Evolutionary conservation across 768 basidiomycete species (phyloP), one percentile per base, ranked within the genome.

Genomic region (Boletus insuetus): DNA sequence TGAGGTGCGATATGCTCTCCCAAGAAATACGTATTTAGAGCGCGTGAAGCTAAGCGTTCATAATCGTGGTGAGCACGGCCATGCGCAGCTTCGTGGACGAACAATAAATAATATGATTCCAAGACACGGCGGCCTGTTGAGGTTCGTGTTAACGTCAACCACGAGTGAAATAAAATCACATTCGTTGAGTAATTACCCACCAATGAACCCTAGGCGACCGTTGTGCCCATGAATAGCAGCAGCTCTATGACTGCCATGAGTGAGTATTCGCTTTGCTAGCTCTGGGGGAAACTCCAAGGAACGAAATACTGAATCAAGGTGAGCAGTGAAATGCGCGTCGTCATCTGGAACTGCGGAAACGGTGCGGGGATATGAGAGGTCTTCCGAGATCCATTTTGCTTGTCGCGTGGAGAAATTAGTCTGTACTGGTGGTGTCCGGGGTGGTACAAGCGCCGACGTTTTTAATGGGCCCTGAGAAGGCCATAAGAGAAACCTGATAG

Each of bases 151-250:
- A 46, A 29, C 14, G 37, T 54, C 50, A 58, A 19, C 12, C 29
- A 50, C 19, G 39, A 54, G 46, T 19, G 19, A 38, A 19, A 50
- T 24, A 45, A 43, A 53, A 16, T 19, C 7, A 11, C n/a, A 10
- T 13, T 19, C 0, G 11, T 12, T 19, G 13, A 46, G 49, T 22
- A 22, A 38, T 34, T 41, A 46, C 56, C 8, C 26, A 89, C 90
- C 91, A 29, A 91, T 77, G 63, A 93, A 94, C 40, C 80, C 75
- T 43, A 89, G 72, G 11, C 83, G 83, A 44, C 79, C 83, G 62
- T 92, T 92, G 67, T 91, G 88, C 3, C 91, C 88, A 49, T 78
- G 69, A 46, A 68, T 58, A 29, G 89, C 86, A 29, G 89, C 86
- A 51, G 81, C 75, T 45, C 76, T 80, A 71, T 90, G 91, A 71